phyloP scores from a whole-genome alignment of 2,329 filamentous ascomycete genomes.

The Xylaria sp. region DNA sequence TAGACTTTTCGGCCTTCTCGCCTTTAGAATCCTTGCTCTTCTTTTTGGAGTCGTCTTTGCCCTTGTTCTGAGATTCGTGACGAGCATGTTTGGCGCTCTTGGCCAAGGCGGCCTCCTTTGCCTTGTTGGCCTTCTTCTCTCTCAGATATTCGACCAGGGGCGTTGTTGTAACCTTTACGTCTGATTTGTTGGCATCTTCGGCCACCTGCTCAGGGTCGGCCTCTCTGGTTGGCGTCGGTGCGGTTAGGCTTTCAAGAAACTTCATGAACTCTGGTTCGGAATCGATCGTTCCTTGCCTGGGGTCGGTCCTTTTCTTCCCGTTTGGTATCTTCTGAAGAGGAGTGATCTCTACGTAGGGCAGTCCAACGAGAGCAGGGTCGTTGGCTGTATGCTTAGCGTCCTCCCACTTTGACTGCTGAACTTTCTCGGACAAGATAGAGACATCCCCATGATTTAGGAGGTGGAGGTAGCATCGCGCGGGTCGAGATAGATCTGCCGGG shows the following conservation, averaged over 20 bases:
- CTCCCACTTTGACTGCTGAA: constrained; percentile 73
- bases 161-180: constrained; percentile 74
- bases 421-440: constrained; percentile 68
- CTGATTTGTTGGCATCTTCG: constrained; percentile 56
- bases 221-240: constrained; percentile 60
- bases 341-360: constrained; percentile 80
- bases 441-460: constrained; percentile 75
- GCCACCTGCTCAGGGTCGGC: constrained; percentile 52
- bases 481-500: constrained; percentile 82
- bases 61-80: constrained; percentile 60
- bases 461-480: constrained; percentile 82
- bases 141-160: constrained; percentile 88
- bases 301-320: constrained; percentile 76
- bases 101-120: constrained; percentile 60
- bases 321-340: constrained; percentile 83
- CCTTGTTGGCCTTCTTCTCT: constrained; percentile 85
- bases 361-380: constrained; percentile 75
- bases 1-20: constrained; percentile 68
- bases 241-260: constrained; percentile 86
- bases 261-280: constrained; percentile 95
- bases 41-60: constrained; percentile 59
- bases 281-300: constrained; percentile 91
- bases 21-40: constrained; percentile 66
- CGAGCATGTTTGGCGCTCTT: constrained; percentile 62
- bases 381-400: constrained; percentile 80